A percentile compares a stretch with the other conserved stretches of the same genome.
Conservation (phyloP, 495 filamentous ascomycete genomes). For the Hypoxylon subgilvum region DNA sequence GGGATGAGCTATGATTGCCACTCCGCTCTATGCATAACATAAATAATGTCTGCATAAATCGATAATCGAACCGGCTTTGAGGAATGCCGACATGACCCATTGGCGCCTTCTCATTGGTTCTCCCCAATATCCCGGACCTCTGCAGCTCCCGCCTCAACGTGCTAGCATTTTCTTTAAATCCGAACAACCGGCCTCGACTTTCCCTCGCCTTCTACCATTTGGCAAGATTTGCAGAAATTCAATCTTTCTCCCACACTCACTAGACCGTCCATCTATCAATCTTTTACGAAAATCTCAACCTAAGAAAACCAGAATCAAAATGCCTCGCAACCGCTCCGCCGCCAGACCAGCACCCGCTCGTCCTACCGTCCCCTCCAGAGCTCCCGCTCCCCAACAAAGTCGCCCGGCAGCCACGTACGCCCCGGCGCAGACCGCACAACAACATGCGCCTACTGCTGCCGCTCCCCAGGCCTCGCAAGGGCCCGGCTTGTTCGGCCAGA, state of each 20-base stretch:
- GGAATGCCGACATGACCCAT: constrained; percentile 15
- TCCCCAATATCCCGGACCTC: constrained; percentile 3
- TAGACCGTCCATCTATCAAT: background rate
- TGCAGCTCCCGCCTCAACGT: constrained; percentile 1
- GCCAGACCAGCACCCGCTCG: constrained; percentile 68
- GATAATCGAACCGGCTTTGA: too few relatives aligned
- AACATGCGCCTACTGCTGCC: constrained; percentile 52
- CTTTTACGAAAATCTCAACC: background rate
- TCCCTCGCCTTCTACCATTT: constrained; percentile 15
- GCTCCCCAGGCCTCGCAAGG: constrained; percentile 60
- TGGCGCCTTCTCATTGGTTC: constrained; percentile 26
- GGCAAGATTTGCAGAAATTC: too few relatives aligned
- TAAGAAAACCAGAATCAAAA: constrained; percentile 48
- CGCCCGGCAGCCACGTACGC: constrained; percentile 71
- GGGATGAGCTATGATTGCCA: too few relatives aligned
- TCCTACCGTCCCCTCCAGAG: constrained; percentile 68
- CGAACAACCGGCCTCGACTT: constrained; percentile 19
- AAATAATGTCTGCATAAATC: too few relatives aligned
- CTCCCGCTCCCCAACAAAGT: constrained; percentile 67
- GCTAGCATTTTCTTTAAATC: constrained; percentile 32
- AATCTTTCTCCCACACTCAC: too few relatives aligned
- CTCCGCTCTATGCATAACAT: too few relatives aligned
- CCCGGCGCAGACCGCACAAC: constrained; percentile 53
- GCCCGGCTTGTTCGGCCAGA: constrained; percentile 80
- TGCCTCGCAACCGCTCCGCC: constrained; percentile 80